Base-by-base conservation (phyloP, 1,284 basidiomycete species). In the Tilletia horrida region DNA sequence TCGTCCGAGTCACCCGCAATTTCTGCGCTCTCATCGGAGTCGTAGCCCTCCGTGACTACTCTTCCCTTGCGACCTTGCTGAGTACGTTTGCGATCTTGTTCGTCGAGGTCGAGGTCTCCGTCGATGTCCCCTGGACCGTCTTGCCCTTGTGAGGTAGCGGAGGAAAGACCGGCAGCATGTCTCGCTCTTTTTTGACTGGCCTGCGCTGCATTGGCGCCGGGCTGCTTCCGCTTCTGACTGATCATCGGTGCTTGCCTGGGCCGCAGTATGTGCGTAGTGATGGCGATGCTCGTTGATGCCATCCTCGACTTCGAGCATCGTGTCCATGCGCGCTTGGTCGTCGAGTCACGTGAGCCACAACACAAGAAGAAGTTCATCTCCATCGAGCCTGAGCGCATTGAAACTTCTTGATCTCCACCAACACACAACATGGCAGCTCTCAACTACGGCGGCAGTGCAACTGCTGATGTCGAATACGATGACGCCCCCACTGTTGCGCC, bases 21-120 rank as follows among this genome's bases (percentile, higher is more conserved):
- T 13, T 94, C 92, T 76, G 93, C 91, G 65, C 88, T 93, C 1
- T 92, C 94, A 82, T 97, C 94, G 0, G 91, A 93, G 4, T 93
- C 93, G 81, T 96, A 97, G 2, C 93, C 94, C 65, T 92, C 91
- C 29, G 87, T 90, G 65, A 84, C 71, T n/a, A 81, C 70, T 2
- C 74, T 67, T 2, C 76, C 76, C 61, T 74, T 79, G 13, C 75
- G 71, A 25, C 74, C 71, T 59, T 72, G 73, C 62, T 72, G 69
- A 4, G 70, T 66, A 16, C 75, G 71, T 29, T 73, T 75, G 40
- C 66, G 68, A 14, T 79, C 76, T 61, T 75, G 69, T 57, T 73
- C 75, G 31, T 81, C 75, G 14, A 81, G 65, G 44, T 79, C 80
- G 7, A 75, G 66, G 47, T 81, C 80, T 2, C 72, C 76, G 9